Evolutionary conservation across 2,329 filamentous ascomycete genomes (phyloP), one percentile per base, ranked within the genome.

Genomic region (Parastagonospora avenae): DNA sequence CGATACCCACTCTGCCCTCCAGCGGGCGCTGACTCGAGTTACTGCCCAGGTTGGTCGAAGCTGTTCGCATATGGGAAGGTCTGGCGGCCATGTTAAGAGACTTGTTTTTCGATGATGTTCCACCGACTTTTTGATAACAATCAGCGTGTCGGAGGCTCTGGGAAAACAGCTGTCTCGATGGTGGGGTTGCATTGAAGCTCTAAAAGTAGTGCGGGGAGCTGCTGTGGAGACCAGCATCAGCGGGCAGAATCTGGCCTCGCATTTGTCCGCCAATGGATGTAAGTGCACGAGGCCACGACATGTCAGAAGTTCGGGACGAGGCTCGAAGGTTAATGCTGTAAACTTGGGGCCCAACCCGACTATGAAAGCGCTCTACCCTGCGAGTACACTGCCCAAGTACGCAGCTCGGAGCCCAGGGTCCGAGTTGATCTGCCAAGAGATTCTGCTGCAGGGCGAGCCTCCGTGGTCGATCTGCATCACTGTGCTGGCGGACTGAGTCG

Each of bases 1-100:
- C 80, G 59, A 95, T 86, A 46, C 84, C 90, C 44, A 92, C 79
- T 73, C 92, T 92, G 61, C 89, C 89, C 68, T 90, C 85, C 4
- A 80, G 70, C 10, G 76, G 63, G 48, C 77, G 72, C 27, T 60
- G 55, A 24, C 58, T 60, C 15, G 67, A 59, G 42, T 64, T 59
- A 16, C 62, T 59, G 27, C 55, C 58, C 19, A 78, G 57, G 48
- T 77, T 78, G 15, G 75, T 77, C 0, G 75, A 76, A 6, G 63
- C 67, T 11, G 67, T 75, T 29, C 75, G 67, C 14, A 57, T 55
- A 36, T 68, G 55, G 27, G 59, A 44, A 37, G 74, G 75, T 50
- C 73, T 68, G 28, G 52, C 27, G 11, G 74, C 76, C 74, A 77
- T 76, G 32, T 30, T 70, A 59, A 6, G n/a, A 7, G 46, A 27